phyloP scores from a whole-genome alignment of 2,329 filamentous ascomycete species.

The Fusarium pseudocircinatum region DNA sequence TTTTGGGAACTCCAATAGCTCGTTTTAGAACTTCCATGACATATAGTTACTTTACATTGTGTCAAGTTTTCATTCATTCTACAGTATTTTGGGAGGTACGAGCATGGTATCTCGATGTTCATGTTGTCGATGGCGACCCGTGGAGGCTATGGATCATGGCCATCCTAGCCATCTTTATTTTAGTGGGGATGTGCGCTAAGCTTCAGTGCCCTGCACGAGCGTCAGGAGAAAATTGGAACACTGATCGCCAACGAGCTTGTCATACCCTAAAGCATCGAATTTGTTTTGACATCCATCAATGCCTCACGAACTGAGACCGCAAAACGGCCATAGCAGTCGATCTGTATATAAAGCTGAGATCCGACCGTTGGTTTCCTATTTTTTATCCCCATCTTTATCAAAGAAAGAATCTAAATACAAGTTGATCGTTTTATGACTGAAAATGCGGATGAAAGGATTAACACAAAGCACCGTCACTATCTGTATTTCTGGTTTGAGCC shows the following conservation, averaged over 20 bases:
- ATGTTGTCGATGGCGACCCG: background rate
- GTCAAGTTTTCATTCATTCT: background rate
- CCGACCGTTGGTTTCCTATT: accelerated
- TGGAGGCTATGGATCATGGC: background rate
- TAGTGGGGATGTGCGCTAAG: too few relatives aligned
- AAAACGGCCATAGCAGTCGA: accelerated
- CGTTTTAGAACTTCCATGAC: too few relatives aligned
- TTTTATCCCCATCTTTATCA: too few relatives aligned
- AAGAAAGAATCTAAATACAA: too few relatives aligned
- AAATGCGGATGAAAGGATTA: too few relatives aligned
- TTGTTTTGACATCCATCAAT: background rate
- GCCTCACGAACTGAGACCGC: accelerated
- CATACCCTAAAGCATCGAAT: background rate
- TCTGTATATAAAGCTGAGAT: accelerated
- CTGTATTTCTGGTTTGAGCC: too few relatives aligned
- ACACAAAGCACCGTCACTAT: too few relatives aligned
- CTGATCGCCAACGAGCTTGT: background rate
- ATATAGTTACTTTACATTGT: too few relatives aligned
- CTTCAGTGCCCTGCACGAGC: background rate
- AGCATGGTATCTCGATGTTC: background rate
- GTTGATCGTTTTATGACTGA: too few relatives aligned
- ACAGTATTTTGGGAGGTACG: too few relatives aligned
- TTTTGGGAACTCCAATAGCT: background rate
- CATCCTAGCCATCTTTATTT: background rate
- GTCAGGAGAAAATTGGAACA: background rate